Evolutionary conservation across 495 filamentous ascomycete species (phyloP).

Genomic region (Penicillium riverlandense): DNA sequence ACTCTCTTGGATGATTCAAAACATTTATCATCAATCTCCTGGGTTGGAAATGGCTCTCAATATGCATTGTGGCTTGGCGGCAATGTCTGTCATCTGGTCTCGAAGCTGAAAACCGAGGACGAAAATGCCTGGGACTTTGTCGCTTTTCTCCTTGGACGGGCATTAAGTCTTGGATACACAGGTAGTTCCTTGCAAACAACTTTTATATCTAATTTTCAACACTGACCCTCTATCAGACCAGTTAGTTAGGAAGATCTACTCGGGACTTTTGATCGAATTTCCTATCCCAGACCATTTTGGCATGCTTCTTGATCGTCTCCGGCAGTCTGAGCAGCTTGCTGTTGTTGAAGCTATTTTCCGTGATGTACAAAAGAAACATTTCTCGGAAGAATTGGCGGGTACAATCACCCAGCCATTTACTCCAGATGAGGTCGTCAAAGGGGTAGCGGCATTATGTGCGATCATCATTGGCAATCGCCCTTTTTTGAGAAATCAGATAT

Average conservation of each 20-base stretch:
- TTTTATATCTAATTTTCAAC: not conserved
- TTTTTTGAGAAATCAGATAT: slow-evolving; percentile 42
- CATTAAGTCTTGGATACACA: slow-evolving; percentile 65
- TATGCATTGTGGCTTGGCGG: slow-evolving; percentile 73
- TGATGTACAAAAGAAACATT: slow-evolving; percentile 48
- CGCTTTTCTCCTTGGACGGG: slow-evolving; percentile 55
- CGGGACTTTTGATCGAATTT: slow-evolving; percentile 31
- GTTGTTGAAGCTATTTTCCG: slow-evolving; percentile 52
- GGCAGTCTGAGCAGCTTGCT: slow-evolving; percentile 49
- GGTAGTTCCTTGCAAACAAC: slow-evolving; percentile 40
- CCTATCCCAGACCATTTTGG: slow-evolving; percentile 22
- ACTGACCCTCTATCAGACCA: slow-evolving; percentile 41
- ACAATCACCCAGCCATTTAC: not conserved
- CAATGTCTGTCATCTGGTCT: slow-evolving; percentile 52
- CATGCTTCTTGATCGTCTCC: slow-evolving; percentile 40
- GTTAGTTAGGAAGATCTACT: slow-evolving; percentile 44
- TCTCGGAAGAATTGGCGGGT: slow-evolving; percentile 19
- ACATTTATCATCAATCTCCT: slow-evolving; percentile 29
- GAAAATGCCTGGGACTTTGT: slow-evolving; percentile 45
- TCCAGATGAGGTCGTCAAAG: slow-evolving; percentile 16
- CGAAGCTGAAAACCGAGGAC: slow-evolving; percentile 25
- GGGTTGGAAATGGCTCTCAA: slow-evolving; percentile 58
- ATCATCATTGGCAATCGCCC: slow-evolving; percentile 24
- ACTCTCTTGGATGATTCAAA: slow-evolving; percentile 35
- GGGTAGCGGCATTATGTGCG: slow-evolving; percentile 36